Percentiles rank a stretch among this genome's conserved stretches.
Conservation (phyloP, 768 basidiomycete genomes). For the Mycena chlorophos region DNA sequence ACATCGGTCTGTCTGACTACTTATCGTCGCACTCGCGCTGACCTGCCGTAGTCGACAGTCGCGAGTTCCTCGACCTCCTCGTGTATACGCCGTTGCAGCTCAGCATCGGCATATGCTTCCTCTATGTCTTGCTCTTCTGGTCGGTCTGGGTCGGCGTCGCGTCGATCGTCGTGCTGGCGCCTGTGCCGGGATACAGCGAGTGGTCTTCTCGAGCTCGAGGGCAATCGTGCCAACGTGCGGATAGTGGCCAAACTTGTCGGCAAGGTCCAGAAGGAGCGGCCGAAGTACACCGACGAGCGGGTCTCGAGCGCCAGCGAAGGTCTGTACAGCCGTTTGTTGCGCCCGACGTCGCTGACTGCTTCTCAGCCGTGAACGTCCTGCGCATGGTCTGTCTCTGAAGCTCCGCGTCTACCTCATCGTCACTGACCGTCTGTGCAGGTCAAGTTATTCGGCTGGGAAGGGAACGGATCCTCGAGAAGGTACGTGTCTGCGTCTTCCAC, state of each 20-base stretch:
- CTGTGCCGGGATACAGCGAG: slow-evolving; percentile 57
- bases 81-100: slow-evolving; percentile 27
- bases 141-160: slow-evolving; percentile 13
- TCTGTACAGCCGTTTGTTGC: slow-evolving; percentile 33
- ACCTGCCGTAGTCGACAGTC: slow-evolving; percentile 5
- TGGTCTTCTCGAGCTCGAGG: slow-evolving; percentile 26
- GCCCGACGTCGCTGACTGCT: slow-evolving; percentile 26
- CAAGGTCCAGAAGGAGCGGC: slow-evolving; percentile 45
- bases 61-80: slow-evolving; percentile 12
- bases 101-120: slow-evolving; percentile 40
- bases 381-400: slow-evolving; percentile 43
- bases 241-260: slow-evolving; percentile 15
- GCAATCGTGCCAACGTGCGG: no score
- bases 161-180: slow-evolving; percentile 39
- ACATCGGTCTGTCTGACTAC: background rate
- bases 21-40: background rate
- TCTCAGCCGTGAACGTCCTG: slow-evolving; percentile 37
- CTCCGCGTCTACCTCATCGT: background rate
- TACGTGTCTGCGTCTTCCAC: background rate
- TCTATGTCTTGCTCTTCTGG: slow-evolving; percentile 34
- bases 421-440: slow-evolving; percentile 19
- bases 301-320: slow-evolving; percentile 64
- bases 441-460: slow-evolving; percentile 52
- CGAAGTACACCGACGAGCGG: slow-evolving; percentile 60
- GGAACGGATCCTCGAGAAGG: slow-evolving; percentile 39